Evolutionary conservation across 176 grass and related monocot species (phyloP).

Genomic region (Ensete glaucum): DNA sequence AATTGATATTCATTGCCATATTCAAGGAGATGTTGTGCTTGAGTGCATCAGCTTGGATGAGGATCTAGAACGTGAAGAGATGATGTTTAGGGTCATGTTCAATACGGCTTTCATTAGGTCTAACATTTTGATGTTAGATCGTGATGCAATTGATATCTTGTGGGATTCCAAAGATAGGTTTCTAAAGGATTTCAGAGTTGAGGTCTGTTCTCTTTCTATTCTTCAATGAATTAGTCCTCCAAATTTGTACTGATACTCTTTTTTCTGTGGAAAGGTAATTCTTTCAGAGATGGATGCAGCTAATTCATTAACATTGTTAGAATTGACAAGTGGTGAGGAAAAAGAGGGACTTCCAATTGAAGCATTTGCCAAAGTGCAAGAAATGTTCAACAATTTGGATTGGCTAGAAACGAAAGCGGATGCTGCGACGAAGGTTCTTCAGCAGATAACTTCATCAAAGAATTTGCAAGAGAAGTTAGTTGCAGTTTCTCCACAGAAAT

Average conservation of each 20-base stretch:
- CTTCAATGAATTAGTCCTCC: constrained; percentile 11
- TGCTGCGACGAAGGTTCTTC: constrained; percentile 52
- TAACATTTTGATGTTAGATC: constrained; percentile 96
- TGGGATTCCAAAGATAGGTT: constrained; percentile 96
- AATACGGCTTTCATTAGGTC: constrained; percentile 94
- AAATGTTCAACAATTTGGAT: constrained; percentile 86
- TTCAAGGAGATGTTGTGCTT: constrained; percentile 93
- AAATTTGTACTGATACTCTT: constrained; percentile 14
- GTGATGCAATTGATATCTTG: constrained; percentile 81
- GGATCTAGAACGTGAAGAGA: constrained; percentile 64
- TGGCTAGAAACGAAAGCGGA: constrained; percentile 75
- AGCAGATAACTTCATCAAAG: constrained; percentile 54
- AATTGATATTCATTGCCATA: constrained; percentile 92
- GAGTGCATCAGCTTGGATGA: constrained; percentile 89
- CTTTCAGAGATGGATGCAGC: constrained; percentile 81
- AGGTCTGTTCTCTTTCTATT: constrained; percentile 41
- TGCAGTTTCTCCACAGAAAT: constrained; percentile 36
- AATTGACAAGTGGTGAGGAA: constrained; percentile 47
- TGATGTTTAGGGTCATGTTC: constrained; percentile 99
- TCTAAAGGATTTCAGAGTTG: constrained; percentile 73
- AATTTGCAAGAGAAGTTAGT: constrained; percentile 45
- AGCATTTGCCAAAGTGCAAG: constrained; percentile 93
- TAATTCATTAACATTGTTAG: constrained; percentile 43
- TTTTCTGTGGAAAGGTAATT: constrained; percentile 49
- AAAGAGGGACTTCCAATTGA: constrained; percentile 86